A percentile compares a stretch with the other conserved stretches of the same genome.
Evolutionary conservation across 768 basidiomycete genomes (phyloP).

Genomic region (Boletus vinaceobasis): DNA sequence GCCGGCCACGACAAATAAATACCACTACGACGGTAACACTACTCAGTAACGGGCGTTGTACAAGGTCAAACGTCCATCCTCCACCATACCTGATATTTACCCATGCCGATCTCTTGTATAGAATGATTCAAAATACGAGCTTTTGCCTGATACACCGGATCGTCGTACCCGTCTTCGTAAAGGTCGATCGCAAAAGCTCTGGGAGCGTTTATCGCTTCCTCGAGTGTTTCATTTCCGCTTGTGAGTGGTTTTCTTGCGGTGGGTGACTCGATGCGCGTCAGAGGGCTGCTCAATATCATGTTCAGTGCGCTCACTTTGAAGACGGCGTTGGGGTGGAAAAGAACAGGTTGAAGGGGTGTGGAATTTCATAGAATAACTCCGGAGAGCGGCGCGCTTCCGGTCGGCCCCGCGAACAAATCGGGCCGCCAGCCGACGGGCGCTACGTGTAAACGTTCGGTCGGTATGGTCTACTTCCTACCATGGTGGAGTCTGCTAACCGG

Average conservation of each 20-base stretch:
- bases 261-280: background rate
- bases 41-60: background rate
- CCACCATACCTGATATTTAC: constrained; percentile 45
- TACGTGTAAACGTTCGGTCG: no score
- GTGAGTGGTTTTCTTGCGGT: background rate
- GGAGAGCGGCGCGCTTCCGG: background rate
- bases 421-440: no score
- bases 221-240: background rate
- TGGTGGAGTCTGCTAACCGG: background rate
- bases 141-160: constrained; percentile 49
- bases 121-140: constrained; percentile 45
- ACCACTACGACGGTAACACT: constrained; percentile 29
- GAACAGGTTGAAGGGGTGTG: background rate
- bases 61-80: background rate
- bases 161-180: constrained; percentile 35
- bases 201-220: background rate
- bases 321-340: background rate
- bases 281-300: constrained; percentile 1
- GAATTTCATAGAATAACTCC: background rate
- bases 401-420: no score
- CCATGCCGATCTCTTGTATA: constrained; percentile 56
- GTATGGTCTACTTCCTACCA: no score
- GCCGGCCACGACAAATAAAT: constrained; percentile 37
- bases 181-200: constrained; percentile 20
- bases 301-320: background rate